A percentile compares a stretch with the other conserved stretches of the same genome.
phyloP scores from a whole-genome alignment of 192 early-diverging fungal genomes.

The Linnemannia elongata region DNA sequence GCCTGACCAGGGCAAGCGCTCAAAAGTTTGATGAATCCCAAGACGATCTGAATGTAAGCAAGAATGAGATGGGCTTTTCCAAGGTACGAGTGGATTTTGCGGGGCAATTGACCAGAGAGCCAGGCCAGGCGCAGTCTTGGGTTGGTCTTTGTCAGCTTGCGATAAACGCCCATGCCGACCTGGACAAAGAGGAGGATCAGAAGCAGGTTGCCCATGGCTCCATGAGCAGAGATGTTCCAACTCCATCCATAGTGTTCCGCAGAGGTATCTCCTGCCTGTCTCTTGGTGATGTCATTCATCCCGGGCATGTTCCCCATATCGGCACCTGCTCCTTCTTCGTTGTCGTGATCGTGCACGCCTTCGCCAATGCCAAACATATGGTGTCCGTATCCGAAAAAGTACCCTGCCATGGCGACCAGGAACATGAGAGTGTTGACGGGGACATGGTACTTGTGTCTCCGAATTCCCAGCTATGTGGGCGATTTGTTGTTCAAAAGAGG shows the following conservation, averaged over 20 bases:
- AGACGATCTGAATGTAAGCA: conserved; percentile 51
- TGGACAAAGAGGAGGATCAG: conserved; percentile 42
- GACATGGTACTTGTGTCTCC: conserved; percentile 46
- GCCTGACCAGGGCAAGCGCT: conserved; percentile 46
- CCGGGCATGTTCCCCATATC: conserved; percentile 5
- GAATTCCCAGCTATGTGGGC: conserved; percentile 34
- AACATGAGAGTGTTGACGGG: conserved; percentile 30
- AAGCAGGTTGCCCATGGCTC: conserved; percentile 40
- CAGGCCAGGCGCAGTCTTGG: conserved; percentile 29
- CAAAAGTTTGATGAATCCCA: conserved; percentile 44
- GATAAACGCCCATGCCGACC: conserved; percentile 53
- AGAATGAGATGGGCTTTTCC: conserved; percentile 40
- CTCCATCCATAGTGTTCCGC: conserved; percentile 44
- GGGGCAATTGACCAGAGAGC: conserved; percentile 20
- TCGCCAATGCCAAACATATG: conserved; percentile 44
- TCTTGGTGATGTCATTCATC: conserved; percentile 32
- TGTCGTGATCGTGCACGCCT: conserved; percentile 19
- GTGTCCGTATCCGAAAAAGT: conserved; percentile 50
- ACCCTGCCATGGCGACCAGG: conserved; percentile 36
- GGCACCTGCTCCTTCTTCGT: background rate
- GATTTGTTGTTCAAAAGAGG: background rate
- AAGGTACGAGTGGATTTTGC: conserved; percentile 44
- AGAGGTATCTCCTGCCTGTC: conserved; percentile 37
- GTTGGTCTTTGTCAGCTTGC: conserved; percentile 30
- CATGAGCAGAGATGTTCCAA: conserved; percentile 45